Evolutionary conservation across 2,329 filamentous ascomycete genomes (phyloP), one percentile per base, ranked within the genome.

Genomic region (Capronia coronata): DNA sequence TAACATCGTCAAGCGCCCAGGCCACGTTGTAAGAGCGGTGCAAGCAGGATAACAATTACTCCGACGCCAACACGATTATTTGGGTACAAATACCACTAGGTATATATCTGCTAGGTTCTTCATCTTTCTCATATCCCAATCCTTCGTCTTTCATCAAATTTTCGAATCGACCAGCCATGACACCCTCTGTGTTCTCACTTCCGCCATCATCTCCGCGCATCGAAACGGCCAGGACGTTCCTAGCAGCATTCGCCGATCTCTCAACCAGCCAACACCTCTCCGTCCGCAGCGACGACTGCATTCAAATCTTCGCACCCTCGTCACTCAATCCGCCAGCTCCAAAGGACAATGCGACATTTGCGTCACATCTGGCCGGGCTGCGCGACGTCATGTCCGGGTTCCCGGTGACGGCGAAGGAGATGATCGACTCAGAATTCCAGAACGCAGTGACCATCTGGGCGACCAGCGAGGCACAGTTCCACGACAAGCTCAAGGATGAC

Each of bases 391-490:
- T 58, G 38, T 14, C 22, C 16, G 46, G 39, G 2, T 52, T 58
- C 22, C 55, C 53, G 16, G 55, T 59, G n/a, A 45, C 43, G 1
- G 25, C 53, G 19, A 54, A 54, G 32, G 43, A 56, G 37, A 44
- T 52, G 10, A 52, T 49, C n/a, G 51, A 58, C 16, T 42, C 37
- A 6, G 49, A 52, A 13, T 45, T 27, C 13, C 23, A 19, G 9
- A 60, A 61, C 21, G 52, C 59, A 21, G 60, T 67, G 30, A 60
- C 59, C 13, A 49, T 64, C 21, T 65, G 62, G 63, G 60, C 63
- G 1, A 62, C 55, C 3, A 59, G 60, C 7, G 44, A 53, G 23
- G 43, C 62, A 5, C 46, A 49, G n/a, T 64, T 65, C 40, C 57
- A 48, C 7, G 55, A 60, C 0, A 59, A 64, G 11, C 59, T 56